Conservation (phyloP, 495 filamentous ascomycete genomes). For the Talaromyces thailandensis region DNA sequence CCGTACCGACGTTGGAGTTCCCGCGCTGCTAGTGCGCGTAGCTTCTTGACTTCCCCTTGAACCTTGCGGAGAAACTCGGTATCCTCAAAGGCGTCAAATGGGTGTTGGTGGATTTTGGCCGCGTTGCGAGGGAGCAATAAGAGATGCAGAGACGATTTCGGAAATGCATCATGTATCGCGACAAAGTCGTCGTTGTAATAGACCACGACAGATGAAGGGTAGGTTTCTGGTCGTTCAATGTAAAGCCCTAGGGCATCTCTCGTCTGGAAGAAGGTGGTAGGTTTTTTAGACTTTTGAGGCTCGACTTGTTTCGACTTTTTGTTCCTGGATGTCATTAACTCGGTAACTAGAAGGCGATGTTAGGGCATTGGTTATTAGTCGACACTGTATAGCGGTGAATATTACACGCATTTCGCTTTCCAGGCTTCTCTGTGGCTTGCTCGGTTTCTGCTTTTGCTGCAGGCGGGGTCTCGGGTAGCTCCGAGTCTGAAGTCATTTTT, state of each 20-base stretch:
- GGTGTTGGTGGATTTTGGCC: conserved; percentile 53
- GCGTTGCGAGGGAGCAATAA: conserved; percentile 75
- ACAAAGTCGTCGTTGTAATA: conserved; percentile 66
- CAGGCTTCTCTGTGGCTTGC: conserved; percentile 11
- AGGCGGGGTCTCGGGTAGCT: neutral
- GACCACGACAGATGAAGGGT: conserved; percentile 53
- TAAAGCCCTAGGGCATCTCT: conserved; percentile 65
- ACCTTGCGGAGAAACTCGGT: conserved; percentile 59
- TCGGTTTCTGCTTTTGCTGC: neutral
- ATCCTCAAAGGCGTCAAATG: conserved; percentile 72
- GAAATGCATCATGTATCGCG: conserved; percentile 72
- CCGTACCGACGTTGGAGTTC: conserved; percentile 72
- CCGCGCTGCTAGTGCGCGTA: conserved; percentile 55
- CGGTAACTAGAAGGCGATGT: conserved; percentile 40
- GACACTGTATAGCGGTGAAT: neutral
- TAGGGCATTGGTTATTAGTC: neutral
- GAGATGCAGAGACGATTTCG: conserved; percentile 76
- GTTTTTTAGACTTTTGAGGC: conserved; percentile 17
- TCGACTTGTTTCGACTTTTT: conserved; percentile 33
- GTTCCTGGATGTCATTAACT: conserved; percentile 56
- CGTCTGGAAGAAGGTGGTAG: conserved; percentile 22
- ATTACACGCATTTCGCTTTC: conserved; percentile 38
- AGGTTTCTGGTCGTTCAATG: conserved; percentile 56
- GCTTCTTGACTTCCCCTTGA: conserved; percentile 46
- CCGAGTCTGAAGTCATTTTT: neutral